Percentiles rank a stretch among this genome's conserved stretches.
Conservation (phyloP, 257 asterid species). For the Solanum paucissectum region DNA sequence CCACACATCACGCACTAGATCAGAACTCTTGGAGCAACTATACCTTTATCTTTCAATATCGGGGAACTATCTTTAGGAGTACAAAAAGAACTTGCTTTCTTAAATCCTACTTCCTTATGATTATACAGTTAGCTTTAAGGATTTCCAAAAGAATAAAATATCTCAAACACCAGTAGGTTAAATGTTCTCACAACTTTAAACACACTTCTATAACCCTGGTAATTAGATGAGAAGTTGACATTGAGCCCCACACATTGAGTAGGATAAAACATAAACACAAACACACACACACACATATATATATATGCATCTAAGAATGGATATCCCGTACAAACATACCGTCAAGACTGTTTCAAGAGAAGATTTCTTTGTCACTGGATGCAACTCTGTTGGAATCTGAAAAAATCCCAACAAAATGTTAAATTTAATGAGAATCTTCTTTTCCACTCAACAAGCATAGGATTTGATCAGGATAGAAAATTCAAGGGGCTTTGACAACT, state of each 20-base stretch:
- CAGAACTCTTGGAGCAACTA: neutral
- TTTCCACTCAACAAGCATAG: neutral
- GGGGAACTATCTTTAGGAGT: neutral
- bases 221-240: neutral
- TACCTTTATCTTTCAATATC: neutral
- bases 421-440: neutral
- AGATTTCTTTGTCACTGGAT: conserved; percentile 78
- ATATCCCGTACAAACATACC: conserved; percentile 26
- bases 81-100: neutral
- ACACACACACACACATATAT: neutral
- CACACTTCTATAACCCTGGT: neutral
- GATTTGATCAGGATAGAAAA: neutral
- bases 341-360: conserved; percentile 95
- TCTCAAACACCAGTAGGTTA: neutral
- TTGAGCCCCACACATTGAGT: neutral
- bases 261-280: neutral
- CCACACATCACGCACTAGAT: neutral
- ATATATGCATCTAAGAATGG: neutral
- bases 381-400: conserved; percentile 92
- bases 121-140: neutral
- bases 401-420: conserved; percentile 12
- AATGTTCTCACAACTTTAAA: neutral
- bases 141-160: neutral
- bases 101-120: neutral
- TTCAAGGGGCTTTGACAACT: neutral